Conservation (phyloP, 2,329 filamentous ascomycete genomes). For the Nemania bipapillata region DNA sequence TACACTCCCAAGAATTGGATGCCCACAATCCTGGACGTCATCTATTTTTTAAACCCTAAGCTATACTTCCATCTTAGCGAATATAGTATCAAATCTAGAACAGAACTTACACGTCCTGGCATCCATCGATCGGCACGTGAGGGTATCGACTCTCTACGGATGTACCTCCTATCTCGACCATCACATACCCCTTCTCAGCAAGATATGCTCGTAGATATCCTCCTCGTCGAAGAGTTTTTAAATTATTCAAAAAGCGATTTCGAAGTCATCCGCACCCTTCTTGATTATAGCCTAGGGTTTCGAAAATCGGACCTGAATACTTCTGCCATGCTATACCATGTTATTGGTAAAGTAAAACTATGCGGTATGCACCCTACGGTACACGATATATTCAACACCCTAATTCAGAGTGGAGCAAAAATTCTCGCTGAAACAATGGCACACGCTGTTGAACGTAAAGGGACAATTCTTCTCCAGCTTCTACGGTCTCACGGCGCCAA, state of each 20-base stretch:
- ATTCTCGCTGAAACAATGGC: neutral
- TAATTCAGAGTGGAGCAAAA: neutral
- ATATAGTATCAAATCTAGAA: neutral
- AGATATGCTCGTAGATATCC: neutral
- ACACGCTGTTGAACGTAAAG: neutral
- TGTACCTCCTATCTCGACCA: neutral
- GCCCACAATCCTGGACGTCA: neutral
- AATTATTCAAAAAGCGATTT: neutral
- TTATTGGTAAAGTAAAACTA: neutral
- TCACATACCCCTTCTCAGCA: neutral
- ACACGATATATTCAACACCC: neutral
- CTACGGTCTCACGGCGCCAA: neutral
- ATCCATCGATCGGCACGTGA: neutral
- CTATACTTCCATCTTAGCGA: neutral
- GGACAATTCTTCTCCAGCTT: neutral
- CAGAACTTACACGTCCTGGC: neutral
- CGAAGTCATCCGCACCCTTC: neutral
- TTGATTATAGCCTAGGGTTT: neutral
- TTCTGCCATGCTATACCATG: neutral
- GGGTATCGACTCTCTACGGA: slow-evolving; percentile 1
- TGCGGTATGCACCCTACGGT: neutral
- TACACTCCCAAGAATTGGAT: neutral
- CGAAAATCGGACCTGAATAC: neutral
- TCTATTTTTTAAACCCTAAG: neutral
- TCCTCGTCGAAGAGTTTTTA: neutral